Evolutionary conservation across 1,284 basidiomycete genomes (phyloP).

Genomic region (Cutaneotrichosporon cutaneum): DNA sequence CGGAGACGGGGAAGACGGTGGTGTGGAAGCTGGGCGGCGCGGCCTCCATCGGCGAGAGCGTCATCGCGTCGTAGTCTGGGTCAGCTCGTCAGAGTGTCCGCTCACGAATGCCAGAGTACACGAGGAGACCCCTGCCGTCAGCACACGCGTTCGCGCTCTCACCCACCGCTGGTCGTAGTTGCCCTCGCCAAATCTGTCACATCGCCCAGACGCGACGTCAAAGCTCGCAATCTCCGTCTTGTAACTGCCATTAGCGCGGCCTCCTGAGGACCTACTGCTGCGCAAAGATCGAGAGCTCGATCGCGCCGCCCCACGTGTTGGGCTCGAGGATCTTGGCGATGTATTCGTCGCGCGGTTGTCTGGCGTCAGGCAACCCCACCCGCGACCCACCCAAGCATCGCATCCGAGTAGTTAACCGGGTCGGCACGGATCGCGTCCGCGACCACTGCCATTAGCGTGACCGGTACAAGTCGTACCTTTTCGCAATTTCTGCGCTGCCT

Average conservation of each 20-base stretch:
- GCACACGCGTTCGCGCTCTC: background rate
- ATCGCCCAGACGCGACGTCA: slow-evolving; percentile 87
- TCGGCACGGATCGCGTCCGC: slow-evolving; percentile 73
- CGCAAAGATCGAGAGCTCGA: slow-evolving; percentile 80
- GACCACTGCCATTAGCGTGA: slow-evolving; percentile 60
- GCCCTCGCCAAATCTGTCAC: slow-evolving; percentile 73
- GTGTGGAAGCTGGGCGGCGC: slow-evolving; percentile 83
- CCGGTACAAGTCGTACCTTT: slow-evolving; percentile 36
- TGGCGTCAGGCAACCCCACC: slow-evolving; percentile 33
- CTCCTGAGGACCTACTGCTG: slow-evolving; percentile 55
- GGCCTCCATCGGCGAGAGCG: slow-evolving; percentile 70
- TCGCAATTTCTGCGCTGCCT: slow-evolving; percentile 53
- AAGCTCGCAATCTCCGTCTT: slow-evolving; percentile 81
- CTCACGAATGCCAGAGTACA: slow-evolving; percentile 83
- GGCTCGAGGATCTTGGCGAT: slow-evolving; percentile 74
- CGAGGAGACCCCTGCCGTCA: slow-evolving; percentile 57
- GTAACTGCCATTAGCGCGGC: slow-evolving; percentile 54
- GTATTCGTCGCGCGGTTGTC: slow-evolving; percentile 71
- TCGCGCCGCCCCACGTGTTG: slow-evolving; percentile 87
- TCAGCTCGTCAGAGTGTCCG: slow-evolving; percentile 10
- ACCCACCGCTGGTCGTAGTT: slow-evolving; percentile 50
- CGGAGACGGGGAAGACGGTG: slow-evolving; percentile 69
- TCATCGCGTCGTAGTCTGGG: slow-evolving; percentile 78
- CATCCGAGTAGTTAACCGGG: slow-evolving; percentile 71
- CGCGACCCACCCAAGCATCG: slow-evolving; percentile 69